A percentile compares a stretch with the other conserved stretches of the same genome.
These are phyloP conservation scores for Pseudozyma tsukubaensis DNA, from an alignment of 1,284 basidiomycete genomes.

Conservation along the genomic window DNA sequence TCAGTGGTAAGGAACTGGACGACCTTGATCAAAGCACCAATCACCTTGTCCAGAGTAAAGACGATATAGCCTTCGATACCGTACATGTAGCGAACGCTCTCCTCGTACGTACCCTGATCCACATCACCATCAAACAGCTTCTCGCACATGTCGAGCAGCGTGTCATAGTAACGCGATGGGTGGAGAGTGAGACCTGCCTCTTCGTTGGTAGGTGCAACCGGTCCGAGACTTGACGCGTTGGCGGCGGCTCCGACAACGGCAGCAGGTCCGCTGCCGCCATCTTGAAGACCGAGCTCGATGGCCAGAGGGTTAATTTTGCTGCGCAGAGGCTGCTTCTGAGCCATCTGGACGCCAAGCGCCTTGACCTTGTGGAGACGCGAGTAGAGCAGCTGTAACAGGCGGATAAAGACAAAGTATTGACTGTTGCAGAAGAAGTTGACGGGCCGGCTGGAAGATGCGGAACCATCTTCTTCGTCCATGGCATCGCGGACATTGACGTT, in stretches of 20 bases:
- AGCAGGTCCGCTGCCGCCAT: conserved; percentile 70
- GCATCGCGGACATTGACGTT: conserved; percentile 35
- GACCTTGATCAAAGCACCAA: conserved; percentile 72
- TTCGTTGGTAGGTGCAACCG: conserved; percentile 54
- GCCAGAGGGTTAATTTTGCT: conserved; percentile 73
- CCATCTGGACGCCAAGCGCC: conserved; percentile 73
- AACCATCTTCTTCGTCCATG: conserved; percentile 32
- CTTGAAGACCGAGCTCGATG: conserved; percentile 76
- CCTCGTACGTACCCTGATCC: conserved; percentile 89
- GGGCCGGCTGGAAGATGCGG: conserved; percentile 50
- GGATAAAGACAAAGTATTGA: conserved; percentile 88
- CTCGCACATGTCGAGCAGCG: conserved; percentile 90
- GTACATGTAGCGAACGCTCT: conserved; percentile 95
- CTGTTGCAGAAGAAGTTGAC: conserved; percentile 88
- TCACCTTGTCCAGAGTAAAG: conserved; percentile 92
- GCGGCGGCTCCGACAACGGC: conserved; percentile 58
- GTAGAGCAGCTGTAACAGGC: conserved; percentile 84
- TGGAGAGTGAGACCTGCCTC: conserved; percentile 59
- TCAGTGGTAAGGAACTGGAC: conserved; percentile 83
- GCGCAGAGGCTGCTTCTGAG: conserved; percentile 54
- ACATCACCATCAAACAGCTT: conserved; percentile 92
- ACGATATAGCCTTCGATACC: conserved; percentile 91
- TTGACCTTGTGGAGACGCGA: conserved; percentile 84
- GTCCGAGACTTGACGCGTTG: conserved; percentile 39
- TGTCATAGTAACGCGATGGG: conserved; percentile 79